Conservation (phyloP, 441 rosid genomes). For the Pelargonium australe region DNA sequence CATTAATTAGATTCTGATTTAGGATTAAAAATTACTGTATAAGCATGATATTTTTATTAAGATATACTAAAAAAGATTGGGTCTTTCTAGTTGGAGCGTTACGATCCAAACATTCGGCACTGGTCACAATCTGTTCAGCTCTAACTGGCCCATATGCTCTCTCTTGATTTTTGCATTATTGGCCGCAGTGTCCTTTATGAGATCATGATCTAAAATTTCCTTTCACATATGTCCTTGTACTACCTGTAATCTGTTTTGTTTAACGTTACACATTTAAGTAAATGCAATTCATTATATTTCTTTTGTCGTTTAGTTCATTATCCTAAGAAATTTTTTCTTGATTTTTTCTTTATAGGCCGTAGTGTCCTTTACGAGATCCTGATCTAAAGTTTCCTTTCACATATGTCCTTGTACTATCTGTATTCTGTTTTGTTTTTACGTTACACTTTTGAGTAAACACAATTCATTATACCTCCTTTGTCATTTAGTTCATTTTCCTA, state of each 20-base stretch:
- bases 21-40: neutral
- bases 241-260: neutral
- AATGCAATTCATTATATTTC: too few species aligned
- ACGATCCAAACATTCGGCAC: too few species aligned
- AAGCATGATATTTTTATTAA: neutral
- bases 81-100: neutral
- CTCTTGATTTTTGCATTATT: neutral
- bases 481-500: neutral
- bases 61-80: neutral
- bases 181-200: neutral
- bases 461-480: neutral
- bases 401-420: neutral
- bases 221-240: neutral
- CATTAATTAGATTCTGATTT: neutral
- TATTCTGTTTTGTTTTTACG: neutral
- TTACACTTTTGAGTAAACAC: neutral
- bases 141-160: neutral
- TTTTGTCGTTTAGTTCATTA: too few species aligned
- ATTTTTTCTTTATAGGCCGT: neutral
- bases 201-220: neutral
- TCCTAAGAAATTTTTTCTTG: neutral
- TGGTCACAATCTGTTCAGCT: neutral
- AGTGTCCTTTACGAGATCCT: neutral
- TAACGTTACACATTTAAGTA: neutral
- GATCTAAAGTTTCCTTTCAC: neutral